Conservation (phyloP, 2,329 filamentous ascomycete genomes). For the Penicillium sp. region DNA sequence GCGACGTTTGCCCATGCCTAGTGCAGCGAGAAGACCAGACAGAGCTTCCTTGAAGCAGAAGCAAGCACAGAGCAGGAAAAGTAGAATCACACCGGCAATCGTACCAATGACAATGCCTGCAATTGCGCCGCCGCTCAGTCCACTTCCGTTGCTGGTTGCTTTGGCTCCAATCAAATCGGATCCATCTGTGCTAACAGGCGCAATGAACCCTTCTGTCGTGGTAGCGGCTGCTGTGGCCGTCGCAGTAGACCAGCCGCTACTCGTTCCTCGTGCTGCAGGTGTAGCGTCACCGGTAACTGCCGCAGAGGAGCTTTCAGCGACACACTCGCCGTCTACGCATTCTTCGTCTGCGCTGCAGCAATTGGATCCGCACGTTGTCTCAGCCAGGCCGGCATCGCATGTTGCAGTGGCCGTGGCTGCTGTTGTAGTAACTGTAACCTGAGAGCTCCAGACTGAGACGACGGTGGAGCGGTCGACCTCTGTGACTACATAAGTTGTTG, state of each 20-base stretch:
- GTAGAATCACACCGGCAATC: slow-evolving; percentile 45
- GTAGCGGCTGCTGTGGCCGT: slow-evolving; percentile 43
- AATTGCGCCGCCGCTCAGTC: slow-evolving; percentile 51
- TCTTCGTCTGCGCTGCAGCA: slow-evolving; percentile 48
- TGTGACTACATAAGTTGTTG: slow-evolving; percentile 54
- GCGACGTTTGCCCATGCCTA: slow-evolving; percentile 41
- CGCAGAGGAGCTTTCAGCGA: slow-evolving; percentile 43
- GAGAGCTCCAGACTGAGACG: slow-evolving; percentile 55
- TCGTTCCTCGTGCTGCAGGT: slow-evolving; percentile 47
- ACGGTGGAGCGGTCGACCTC: slow-evolving; percentile 56
- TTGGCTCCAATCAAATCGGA: slow-evolving; percentile 36
- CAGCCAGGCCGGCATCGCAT: slow-evolving; percentile 50
- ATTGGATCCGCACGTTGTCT: slow-evolving; percentile 44
- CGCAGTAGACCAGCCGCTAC: slow-evolving; percentile 42
- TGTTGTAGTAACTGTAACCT: slow-evolving; percentile 23
- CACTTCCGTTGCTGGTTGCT: slow-evolving; percentile 30
- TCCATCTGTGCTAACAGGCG: slow-evolving; percentile 46
- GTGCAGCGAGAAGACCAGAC: slow-evolving; percentile 42
- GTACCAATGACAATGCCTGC: slow-evolving; percentile 54
- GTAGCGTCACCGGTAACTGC: slow-evolving; percentile 35
- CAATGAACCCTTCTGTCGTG: slow-evolving; percentile 47
- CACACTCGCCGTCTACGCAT: slow-evolving; percentile 43
- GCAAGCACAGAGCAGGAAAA: slow-evolving; percentile 47
- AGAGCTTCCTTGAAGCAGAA: slow-evolving; percentile 44
- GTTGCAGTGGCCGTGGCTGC: slow-evolving; percentile 26